Evolutionary conservation across 192 early-diverging fungal genomes (phyloP).

Genomic region (Coemansia sp.): DNA sequence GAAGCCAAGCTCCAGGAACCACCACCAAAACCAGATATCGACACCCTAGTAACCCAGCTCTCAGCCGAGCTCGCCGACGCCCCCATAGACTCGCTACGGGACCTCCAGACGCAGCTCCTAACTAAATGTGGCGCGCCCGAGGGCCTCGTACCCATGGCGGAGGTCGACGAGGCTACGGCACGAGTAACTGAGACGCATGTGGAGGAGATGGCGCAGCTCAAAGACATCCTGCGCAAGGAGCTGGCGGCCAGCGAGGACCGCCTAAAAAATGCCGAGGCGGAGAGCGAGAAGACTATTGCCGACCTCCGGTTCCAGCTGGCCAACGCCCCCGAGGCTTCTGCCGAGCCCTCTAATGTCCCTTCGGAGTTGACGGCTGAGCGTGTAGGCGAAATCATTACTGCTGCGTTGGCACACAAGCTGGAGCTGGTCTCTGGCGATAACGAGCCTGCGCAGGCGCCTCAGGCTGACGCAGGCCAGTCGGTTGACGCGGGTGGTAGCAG

Average conservation of each 20-base stretch:
- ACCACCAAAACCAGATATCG: slow-evolving; percentile 2
- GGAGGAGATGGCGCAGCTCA: slow-evolving; percentile 26
- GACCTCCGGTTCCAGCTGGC: slow-evolving; percentile 13
- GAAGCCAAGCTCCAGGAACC: background rate
- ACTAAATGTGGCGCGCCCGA: slow-evolving; percentile 25
- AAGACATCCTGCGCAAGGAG: slow-evolving; percentile 33
- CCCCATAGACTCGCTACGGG: background rate
- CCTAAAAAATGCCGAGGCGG: background rate
- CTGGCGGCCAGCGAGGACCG: slow-evolving; percentile 18
- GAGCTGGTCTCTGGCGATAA: background rate
- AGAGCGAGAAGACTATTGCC: slow-evolving; percentile 10
- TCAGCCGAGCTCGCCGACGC: background rate
- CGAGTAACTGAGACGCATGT: slow-evolving; percentile 9
- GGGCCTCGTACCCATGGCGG: slow-evolving; percentile 17
- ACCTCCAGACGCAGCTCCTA: slow-evolving; percentile 7
- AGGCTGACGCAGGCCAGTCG: background rate
- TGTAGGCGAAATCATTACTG: slow-evolving; percentile 22
- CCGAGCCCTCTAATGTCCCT: too few species aligned
- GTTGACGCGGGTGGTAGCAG: slow-evolving; percentile 2
- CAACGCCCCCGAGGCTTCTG: background rate
- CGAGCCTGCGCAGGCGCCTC: background rate
- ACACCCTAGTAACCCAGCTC: slow-evolving; percentile 13
- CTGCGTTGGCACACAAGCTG: slow-evolving; percentile 26
- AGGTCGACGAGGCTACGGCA: slow-evolving; percentile 8
- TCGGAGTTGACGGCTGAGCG: slow-evolving; percentile 30